Evolutionary conservation across 768 basidiomycete genomes (phyloP).

Genomic region (Amanita pseudoporphyria): DNA sequence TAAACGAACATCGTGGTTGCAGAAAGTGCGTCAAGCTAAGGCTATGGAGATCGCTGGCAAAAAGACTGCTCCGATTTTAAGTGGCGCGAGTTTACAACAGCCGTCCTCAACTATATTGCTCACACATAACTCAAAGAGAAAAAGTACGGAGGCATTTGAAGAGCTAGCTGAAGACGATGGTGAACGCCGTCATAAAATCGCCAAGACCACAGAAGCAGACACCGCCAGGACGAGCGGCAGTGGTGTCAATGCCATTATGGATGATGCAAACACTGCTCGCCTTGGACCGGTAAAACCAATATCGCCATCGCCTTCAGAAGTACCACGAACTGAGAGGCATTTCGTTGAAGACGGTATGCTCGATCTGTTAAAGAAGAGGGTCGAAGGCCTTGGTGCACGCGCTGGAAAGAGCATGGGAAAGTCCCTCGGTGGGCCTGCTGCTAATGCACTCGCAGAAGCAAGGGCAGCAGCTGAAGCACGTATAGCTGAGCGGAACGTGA

Average conservation of each 20-base stretch:
- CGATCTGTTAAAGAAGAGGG: conserved; percentile 59
- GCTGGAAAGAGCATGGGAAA: conserved; percentile 50
- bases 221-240: conserved; percentile 16
- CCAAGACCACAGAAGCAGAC: conserved; percentile 34
- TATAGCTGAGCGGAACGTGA: conserved; percentile 53
- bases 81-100: neutral
- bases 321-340: neutral
- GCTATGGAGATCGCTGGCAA: conserved; percentile 48
- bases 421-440: conserved; percentile 49
- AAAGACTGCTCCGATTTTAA: conserved; percentile 16
- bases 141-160: conserved; percentile 41
- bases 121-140: conserved; percentile 42
- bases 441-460: conserved; percentile 59
- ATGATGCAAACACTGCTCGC: conserved; percentile 11
- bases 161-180: conserved; percentile 23
- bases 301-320: neutral
- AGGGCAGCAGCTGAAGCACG: conserved; percentile 58
- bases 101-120: neutral
- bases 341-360: conserved; percentile 37
- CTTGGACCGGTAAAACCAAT: neutral
- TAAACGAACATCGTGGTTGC: conserved; percentile 75
- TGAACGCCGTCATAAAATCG: conserved; percentile 37
- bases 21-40: conserved; percentile 66
- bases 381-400: conserved; percentile 55
- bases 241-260: conserved; percentile 18